Conservation (phyloP, 2,329 filamentous ascomycete genomes). For the Endoconidiophora polonica region DNA sequence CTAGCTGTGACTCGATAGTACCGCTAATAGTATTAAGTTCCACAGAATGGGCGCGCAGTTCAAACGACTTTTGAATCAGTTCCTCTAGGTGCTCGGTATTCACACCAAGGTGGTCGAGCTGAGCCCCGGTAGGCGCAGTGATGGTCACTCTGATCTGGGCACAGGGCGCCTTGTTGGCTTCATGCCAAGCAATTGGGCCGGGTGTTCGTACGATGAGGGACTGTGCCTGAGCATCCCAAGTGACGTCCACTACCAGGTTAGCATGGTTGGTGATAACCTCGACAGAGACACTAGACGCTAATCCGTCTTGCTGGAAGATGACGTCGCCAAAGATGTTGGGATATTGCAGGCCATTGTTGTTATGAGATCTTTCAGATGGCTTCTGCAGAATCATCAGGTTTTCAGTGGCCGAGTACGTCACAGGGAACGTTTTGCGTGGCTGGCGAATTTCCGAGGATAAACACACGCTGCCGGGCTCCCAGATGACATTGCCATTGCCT, state of each 20-base stretch:
- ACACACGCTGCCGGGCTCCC: constrained; percentile 1
- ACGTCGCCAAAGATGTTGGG: neutral
- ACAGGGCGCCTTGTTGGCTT: neutral
- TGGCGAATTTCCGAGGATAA: neutral
- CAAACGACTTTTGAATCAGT: neutral
- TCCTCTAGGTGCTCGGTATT: neutral
- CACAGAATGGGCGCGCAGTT: neutral
- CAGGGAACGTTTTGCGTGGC: neutral
- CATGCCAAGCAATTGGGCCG: neutral
- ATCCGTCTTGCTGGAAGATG: neutral
- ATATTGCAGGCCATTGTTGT: neutral
- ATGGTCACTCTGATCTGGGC: neutral
- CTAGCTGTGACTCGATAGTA: no score
- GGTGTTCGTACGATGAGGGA: neutral
- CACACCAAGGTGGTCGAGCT: neutral
- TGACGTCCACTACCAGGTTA: neutral
- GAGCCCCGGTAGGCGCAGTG: neutral
- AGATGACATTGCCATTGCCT: neutral
- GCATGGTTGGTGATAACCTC: neutral
- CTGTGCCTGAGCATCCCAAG: neutral
- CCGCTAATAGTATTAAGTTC: no score
- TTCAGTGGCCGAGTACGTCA: neutral
- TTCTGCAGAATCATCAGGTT: constrained; percentile 1
- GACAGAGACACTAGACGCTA: neutral
- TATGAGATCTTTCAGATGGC: neutral